These are phyloP conservation scores for Rhizopogon roseolus DNA, from an alignment of 768 basidiomycete species.

Conservation along the genomic window DNA sequence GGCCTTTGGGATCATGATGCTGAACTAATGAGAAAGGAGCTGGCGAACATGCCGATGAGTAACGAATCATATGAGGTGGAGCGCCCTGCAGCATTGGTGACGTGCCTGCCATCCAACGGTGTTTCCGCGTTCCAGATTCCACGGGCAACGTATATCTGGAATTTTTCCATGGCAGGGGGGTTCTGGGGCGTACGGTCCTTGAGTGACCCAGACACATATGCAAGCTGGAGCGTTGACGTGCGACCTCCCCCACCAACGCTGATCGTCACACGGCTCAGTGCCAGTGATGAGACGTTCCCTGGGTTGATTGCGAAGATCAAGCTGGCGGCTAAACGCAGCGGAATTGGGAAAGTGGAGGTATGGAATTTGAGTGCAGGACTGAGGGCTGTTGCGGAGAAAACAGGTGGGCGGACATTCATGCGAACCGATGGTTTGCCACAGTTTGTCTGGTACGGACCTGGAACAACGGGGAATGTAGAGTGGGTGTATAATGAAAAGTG, in stretches of 20 bases:
- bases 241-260: conserved; percentile 27
- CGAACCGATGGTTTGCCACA: conserved; percentile 37
- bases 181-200: conserved; percentile 16
- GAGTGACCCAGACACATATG: conserved; percentile 21
- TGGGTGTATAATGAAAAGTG: conserved; percentile 52
- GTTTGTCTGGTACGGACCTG: conserved; percentile 49
- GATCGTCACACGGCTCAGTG: conserved; percentile 39
- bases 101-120: conserved; percentile 42
- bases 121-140: conserved; percentile 40
- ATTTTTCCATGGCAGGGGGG: conserved; percentile 10
- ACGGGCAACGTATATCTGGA: conserved; percentile 21
- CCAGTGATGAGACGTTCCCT: conserved; percentile 24
- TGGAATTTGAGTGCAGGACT: conserved; percentile 41
- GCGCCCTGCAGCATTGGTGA: conserved; percentile 17
- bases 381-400: conserved; percentile 14
- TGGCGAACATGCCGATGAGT: conserved; percentile 11
- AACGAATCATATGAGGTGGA: conserved; percentile 4
- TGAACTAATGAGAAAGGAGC: conserved; percentile 28
- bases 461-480: conserved; percentile 24
- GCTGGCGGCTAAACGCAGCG: conserved; percentile 28
- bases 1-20: conserved; percentile 38
- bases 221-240: conserved; percentile 44
- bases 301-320: conserved; percentile 31
- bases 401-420: conserved; percentile 27
- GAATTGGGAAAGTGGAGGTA: conserved; percentile 37